These are phyloP conservation scores for Penicillium steckii DNA, from an alignment of 495 filamentous ascomycete species.

Conservation along the genomic window DNA sequence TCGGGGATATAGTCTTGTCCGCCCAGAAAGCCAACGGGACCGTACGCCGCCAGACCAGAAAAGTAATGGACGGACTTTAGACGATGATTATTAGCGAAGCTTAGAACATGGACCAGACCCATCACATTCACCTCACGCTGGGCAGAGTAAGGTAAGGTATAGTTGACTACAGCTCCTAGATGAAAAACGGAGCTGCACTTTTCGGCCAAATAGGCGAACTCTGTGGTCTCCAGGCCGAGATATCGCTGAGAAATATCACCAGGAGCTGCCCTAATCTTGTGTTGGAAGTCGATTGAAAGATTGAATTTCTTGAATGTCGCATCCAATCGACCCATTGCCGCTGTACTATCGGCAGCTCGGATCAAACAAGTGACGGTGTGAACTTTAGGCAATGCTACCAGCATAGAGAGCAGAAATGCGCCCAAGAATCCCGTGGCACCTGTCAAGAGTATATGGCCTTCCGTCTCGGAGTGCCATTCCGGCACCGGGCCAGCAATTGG, in stretches of 20 bases:
- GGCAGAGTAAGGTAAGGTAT: background rate
- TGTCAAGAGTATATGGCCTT: conserved; percentile 18
- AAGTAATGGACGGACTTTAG: background rate
- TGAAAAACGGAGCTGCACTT: background rate
- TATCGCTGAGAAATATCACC: background rate
- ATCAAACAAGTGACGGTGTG: background rate
- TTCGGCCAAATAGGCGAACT: background rate
- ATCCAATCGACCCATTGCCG: background rate
- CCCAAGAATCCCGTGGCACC: conserved; percentile 10
- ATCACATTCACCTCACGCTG: background rate
- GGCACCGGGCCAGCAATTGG: background rate
- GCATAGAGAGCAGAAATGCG: conserved; percentile 35
- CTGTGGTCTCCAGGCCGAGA: background rate
- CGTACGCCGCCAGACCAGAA: background rate
- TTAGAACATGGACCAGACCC: background rate
- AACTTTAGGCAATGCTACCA: conserved; percentile 9
- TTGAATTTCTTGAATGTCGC: background rate
- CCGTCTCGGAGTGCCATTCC: background rate
- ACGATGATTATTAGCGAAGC: background rate
- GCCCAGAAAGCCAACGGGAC: background rate
- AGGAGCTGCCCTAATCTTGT: background rate
- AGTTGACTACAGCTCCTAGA: background rate
- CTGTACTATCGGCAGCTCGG: background rate
- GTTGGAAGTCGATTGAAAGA: background rate
- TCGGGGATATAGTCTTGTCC: background rate